Percentiles rank a stretch among this genome's conserved stretches.
Conservation (phyloP, 805 yeast genomes). For the Ogataea pignaliae region DNA sequence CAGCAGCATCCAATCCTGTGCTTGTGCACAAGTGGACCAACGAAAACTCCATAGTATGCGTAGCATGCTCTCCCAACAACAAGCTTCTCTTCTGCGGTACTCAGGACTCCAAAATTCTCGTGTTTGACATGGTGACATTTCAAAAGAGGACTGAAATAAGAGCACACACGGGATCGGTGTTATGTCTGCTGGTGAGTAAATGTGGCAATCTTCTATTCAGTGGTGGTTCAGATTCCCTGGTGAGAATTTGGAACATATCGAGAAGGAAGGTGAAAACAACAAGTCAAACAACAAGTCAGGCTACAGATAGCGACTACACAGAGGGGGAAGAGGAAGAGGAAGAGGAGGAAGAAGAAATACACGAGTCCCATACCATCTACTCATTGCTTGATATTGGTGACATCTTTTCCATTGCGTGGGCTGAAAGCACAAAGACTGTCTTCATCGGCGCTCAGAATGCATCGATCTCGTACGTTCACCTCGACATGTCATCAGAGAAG, state of each 20-base stretch:
- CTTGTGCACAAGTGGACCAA: slow-evolving; percentile 69
- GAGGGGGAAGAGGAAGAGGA: neutral
- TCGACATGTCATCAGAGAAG: slow-evolving; percentile 21
- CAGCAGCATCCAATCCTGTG: slow-evolving; percentile 4
- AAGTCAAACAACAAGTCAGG: neutral
- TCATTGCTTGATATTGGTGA: slow-evolving; percentile 89
- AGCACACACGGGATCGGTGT: slow-evolving; percentile 72
- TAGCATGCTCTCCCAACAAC: slow-evolving; percentile 54
- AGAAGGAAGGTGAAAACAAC: slow-evolving; percentile 12
- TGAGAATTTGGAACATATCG: slow-evolving; percentile 76
- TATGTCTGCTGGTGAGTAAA: slow-evolving; percentile 55
- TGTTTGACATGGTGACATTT: slow-evolving; percentile 63
- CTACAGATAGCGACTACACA: neutral
- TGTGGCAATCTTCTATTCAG: slow-evolving; percentile 63
- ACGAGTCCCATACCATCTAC: slow-evolving; percentile 63
- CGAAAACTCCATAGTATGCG: slow-evolving; percentile 67
- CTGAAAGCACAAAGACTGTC: slow-evolving; percentile 51
- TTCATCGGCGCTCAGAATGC: slow-evolving; percentile 94
- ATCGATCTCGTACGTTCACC: slow-evolving; percentile 67
- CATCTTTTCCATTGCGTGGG: slow-evolving; percentile 78
- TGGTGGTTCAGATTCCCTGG: slow-evolving; percentile 87
- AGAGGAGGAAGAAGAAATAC: slow-evolving; percentile 5
- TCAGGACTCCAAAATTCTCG: slow-evolving; percentile 74
- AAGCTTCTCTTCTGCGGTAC: slow-evolving; percentile 81
- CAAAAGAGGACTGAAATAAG: slow-evolving; percentile 47